phyloP scores from a whole-genome alignment of 1,284 basidiomycete species.

The Malassezia dermatis region DNA sequence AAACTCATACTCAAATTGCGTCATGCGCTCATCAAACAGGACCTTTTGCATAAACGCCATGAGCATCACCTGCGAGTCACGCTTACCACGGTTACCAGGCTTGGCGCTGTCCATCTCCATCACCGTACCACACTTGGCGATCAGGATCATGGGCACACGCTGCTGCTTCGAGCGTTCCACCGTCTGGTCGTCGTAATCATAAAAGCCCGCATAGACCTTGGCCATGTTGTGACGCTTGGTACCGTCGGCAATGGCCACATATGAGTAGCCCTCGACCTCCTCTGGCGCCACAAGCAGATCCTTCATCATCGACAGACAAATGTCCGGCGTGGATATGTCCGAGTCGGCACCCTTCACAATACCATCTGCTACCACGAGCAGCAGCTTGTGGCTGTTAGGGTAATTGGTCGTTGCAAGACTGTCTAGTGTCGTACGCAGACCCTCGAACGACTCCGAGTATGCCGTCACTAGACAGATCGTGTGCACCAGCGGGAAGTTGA shows the following conservation, averaged over 20 bases:
- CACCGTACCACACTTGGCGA: constrained; percentile 65
- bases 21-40: constrained; percentile 53
- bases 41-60: constrained; percentile 52
- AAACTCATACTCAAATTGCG: constrained; percentile 51
- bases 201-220: constrained; percentile 95
- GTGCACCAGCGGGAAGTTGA: constrained; percentile 87
- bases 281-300: constrained; percentile 72
- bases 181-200: constrained; percentile 85
- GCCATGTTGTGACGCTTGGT: constrained; percentile 99
- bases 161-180: constrained; percentile 90
- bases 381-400: constrained; percentile 92
- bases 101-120: constrained; percentile 77
- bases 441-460: constrained; percentile 93
- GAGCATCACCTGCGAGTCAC: constrained; percentile 77
- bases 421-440: constrained; percentile 89
- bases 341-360: constrained; percentile 74
- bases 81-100: constrained; percentile 96
- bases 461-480: constrained; percentile 94
- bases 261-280: constrained; percentile 88
- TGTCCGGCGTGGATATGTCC: constrained; percentile 60
- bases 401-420: constrained; percentile 97
- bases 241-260: constrained; percentile 95
- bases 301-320: constrained; percentile 93
- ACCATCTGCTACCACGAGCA: constrained; percentile 92
- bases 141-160: constrained; percentile 84